Evolutionary conservation across 495 filamentous ascomycete species (phyloP).

Genomic region (Penicillium desertorum): DNA sequence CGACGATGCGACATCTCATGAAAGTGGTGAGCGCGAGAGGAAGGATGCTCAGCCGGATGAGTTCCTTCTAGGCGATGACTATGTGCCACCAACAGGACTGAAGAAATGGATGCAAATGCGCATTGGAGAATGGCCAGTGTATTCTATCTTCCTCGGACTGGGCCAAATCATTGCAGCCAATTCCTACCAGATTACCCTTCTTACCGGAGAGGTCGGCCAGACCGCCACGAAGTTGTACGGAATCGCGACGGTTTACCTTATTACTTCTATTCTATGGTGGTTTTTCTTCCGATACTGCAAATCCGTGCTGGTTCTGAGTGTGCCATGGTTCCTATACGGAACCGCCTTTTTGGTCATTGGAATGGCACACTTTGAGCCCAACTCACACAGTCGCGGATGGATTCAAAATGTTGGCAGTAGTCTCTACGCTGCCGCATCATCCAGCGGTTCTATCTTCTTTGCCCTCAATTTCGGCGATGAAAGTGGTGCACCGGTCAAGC

Average conservation of each 20-base stretch:
- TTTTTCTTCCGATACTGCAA: constrained; percentile 60
- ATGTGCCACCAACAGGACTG: constrained; percentile 64
- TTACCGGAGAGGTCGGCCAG: constrained; percentile 64
- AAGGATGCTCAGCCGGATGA: constrained; percentile 41
- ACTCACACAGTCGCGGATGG: constrained; percentile 46
- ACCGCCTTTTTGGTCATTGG: constrained; percentile 66
- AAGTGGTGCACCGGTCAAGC: constrained; percentile 46
- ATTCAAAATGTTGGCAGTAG: constrained; percentile 51
- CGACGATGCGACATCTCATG: constrained; percentile 39
- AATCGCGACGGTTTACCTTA: constrained; percentile 62
- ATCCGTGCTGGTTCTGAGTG: constrained; percentile 59
- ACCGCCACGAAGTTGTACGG: constrained; percentile 64
- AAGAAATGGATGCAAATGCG: constrained; percentile 53
- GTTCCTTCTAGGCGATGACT: constrained; percentile 63
- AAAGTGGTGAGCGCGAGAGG: constrained; percentile 33
- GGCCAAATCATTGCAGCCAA: constrained; percentile 71
- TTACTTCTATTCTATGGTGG: constrained; percentile 66
- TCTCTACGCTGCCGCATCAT: constrained; percentile 49
- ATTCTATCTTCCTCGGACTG: constrained; percentile 64
- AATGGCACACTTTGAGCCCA: constrained; percentile 55
- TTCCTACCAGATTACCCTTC: constrained; percentile 70
- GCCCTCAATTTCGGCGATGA: constrained; percentile 55
- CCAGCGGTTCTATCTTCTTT: constrained; percentile 53
- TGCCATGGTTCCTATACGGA: constrained; percentile 65
- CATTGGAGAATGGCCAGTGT: constrained; percentile 67